These are phyloP conservation scores for Torulaspora gathmanii DNA, from an alignment of 805 yeast genomes.

Conservation along the genomic window DNA sequence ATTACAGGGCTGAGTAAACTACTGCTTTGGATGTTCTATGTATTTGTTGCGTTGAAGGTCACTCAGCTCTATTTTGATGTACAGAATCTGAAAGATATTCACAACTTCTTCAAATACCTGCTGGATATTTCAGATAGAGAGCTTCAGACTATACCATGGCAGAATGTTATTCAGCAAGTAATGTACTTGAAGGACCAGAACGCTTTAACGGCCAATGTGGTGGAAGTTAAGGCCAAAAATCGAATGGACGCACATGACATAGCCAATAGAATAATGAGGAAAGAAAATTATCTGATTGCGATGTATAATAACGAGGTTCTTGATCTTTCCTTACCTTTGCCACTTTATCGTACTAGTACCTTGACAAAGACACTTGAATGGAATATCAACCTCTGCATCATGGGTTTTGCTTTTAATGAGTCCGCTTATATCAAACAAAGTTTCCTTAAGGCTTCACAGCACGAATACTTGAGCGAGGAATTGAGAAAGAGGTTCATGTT, in stretches of 20 bases:
- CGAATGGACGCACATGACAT: slow-evolving; percentile 88
- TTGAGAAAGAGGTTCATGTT: slow-evolving; percentile 73
- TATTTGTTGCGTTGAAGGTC: slow-evolving; percentile 49
- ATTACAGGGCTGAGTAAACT: slow-evolving; percentile 52
- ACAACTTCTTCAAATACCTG: slow-evolving; percentile 67
- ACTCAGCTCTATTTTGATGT: slow-evolving; percentile 58
- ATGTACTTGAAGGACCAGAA: slow-evolving; percentile 75
- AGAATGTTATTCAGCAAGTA: slow-evolving; percentile 69
- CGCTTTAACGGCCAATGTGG: slow-evolving; percentile 47
- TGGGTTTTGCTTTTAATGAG: slow-evolving; percentile 78
- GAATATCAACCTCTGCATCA: slow-evolving; percentile 84
- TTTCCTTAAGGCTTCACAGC: slow-evolving; percentile 65
- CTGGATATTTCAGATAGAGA: slow-evolving; percentile 74
- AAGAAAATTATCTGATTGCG: slow-evolving; percentile 90
- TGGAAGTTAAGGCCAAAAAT: slow-evolving; percentile 63
- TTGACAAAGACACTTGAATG: slow-evolving; percentile 89
- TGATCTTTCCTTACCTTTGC: slow-evolving; percentile 57
- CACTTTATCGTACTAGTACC: slow-evolving; percentile 40
- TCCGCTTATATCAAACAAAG: slow-evolving; percentile 74
- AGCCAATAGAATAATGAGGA: slow-evolving; percentile 93
- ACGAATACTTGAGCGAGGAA: slow-evolving; percentile 63
- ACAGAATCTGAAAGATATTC: slow-evolving; percentile 65
- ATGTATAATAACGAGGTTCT: slow-evolving; percentile 73
- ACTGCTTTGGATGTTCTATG: slow-evolving; percentile 56
- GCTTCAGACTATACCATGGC: slow-evolving; percentile 92